Base-by-base conservation (phyloP, 2,329 filamentous ascomycete species). In the Helminthosporium solani region DNA sequence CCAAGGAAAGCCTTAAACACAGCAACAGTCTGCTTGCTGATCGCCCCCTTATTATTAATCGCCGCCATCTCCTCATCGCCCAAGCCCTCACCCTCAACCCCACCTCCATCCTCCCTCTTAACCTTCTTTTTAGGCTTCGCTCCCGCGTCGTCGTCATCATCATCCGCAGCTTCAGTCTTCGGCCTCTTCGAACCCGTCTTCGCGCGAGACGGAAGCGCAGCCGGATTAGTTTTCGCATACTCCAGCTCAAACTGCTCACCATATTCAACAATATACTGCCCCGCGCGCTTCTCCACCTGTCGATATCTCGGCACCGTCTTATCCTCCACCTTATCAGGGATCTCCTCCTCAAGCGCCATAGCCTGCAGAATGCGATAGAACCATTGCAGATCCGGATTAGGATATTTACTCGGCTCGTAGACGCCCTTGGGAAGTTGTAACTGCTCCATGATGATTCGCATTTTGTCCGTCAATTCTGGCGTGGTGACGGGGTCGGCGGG, bases 301-400 rank as follows among this genome's bases (percentile, higher is more conserved):
- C 82, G 86, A 70, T 86, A 90, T 59, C 87, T 89, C 1, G 94
- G 94, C 12, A 88, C 67, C 0, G 94, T 97, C 54, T 87, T 85
- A 64, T 99, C 94, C 40, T 85, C 80, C 2, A 81, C 76, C 36
- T 79, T 72, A 16, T 87, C 85, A 0, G 91, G 91, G 1, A 95
- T 74, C 56, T 96, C 91, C 66, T 99, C 94, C 28, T 96, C 91
- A 1, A 99, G 77, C 0, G 94, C 94, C 46, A 96, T 79, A 6
- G 88, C 87, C 71, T 99, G 94, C 0, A 99, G 75, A 36, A 99
- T 95, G 51, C 84, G 86, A 75, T 97, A 99, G 73, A 97, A 94
- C 91, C 92, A 99, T 72, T 99, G 94, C 19, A 99, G 77, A 7
- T 88, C 81, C 64, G 91, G 90, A 52, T 99, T 99, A 0, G 94